phyloP scores from a whole-genome alignment of 2,329 filamentous ascomycete genomes.

The Salinomyces thailandicus region DNA sequence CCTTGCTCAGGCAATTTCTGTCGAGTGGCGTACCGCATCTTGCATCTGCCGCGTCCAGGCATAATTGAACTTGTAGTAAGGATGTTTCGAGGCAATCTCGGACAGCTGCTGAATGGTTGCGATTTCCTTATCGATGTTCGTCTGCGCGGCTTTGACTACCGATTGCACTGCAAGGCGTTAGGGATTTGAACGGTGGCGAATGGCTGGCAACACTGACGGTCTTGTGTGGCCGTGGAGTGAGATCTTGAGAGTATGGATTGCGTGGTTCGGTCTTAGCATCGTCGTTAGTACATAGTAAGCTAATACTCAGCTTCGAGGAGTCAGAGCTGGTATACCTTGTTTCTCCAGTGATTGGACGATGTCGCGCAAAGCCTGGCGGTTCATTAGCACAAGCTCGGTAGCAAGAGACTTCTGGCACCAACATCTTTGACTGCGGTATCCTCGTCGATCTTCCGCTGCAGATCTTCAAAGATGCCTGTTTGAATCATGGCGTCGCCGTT shows the following conservation, averaged over 20 bases:
- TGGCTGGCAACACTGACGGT: slow-evolving; percentile 39
- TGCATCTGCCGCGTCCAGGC: slow-evolving; percentile 80
- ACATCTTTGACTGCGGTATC: slow-evolving; percentile 71
- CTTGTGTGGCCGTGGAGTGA: slow-evolving; percentile 67
- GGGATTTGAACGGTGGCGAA: slow-evolving; percentile 4
- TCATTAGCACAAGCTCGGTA: slow-evolving; percentile 9
- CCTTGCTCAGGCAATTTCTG: too few species aligned
- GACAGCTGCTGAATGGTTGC: slow-evolving; percentile 60
- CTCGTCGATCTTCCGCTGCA: slow-evolving; percentile 84
- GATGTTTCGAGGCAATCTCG: slow-evolving; percentile 66
- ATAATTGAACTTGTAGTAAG: slow-evolving; percentile 96
- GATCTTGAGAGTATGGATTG: slow-evolving; percentile 79
- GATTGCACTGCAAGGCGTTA: slow-evolving; percentile 44
- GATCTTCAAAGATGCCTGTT: slow-evolving; percentile 61
- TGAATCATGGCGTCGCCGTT: slow-evolving; percentile 30
- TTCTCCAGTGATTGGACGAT: slow-evolving; percentile 75
- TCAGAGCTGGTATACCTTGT: slow-evolving; percentile 41
- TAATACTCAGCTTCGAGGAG: not conserved
- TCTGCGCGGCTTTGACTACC: slow-evolving; percentile 59
- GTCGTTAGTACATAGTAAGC: slow-evolving; percentile 1
- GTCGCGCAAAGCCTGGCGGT: slow-evolving; percentile 56
- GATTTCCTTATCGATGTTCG: slow-evolving; percentile 60
- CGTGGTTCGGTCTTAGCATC: slow-evolving; percentile 53
- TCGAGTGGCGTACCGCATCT: slow-evolving; percentile 63
- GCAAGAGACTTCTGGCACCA: not conserved